These are phyloP conservation scores for Erythrobasidium yunnanense DNA, from an alignment of 768 basidiomycete genomes.

Conservation along the genomic window DNA sequence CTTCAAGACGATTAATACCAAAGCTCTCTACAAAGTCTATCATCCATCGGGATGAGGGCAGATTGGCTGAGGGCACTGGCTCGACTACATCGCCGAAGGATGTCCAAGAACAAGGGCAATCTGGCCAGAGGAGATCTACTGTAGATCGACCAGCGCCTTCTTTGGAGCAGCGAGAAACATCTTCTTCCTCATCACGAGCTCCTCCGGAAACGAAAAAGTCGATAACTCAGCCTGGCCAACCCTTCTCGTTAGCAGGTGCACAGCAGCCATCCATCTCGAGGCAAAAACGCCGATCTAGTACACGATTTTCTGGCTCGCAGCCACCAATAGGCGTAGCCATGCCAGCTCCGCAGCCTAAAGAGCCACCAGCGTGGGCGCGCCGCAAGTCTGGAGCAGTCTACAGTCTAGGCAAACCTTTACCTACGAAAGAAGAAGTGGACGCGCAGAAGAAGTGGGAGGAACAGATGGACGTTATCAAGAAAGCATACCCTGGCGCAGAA, in stretches of 20 bases:
- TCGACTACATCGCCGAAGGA: too few species aligned
- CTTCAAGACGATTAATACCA: too few species aligned
- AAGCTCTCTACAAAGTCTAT: too few species aligned
- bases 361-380: not conserved
- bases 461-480: constrained; percentile 14
- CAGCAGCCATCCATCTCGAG: not conserved
- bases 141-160: too few species aligned
- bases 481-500: constrained; percentile 2
- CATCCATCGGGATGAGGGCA: too few species aligned
- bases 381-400: not conserved
- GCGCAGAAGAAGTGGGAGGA: constrained; percentile 13
- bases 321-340: constrained; percentile 12
- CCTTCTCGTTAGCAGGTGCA: not conserved
- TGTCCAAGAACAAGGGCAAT: too few species aligned
- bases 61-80: too few species aligned
- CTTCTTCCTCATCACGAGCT: too few species aligned
- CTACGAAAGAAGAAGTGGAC: constrained; percentile 21
- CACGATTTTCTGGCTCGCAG: not conserved
- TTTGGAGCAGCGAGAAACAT: too few species aligned
- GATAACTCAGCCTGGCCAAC: not conserved
- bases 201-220: not conserved
- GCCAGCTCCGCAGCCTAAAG: not conserved
- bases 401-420: constrained; percentile 7
- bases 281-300: not conserved
- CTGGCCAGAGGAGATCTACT: too few species aligned